These are phyloP conservation scores for Aspergillus neoniger DNA, from an alignment of 2,329 filamentous ascomycete species.

Conservation along the genomic window DNA sequence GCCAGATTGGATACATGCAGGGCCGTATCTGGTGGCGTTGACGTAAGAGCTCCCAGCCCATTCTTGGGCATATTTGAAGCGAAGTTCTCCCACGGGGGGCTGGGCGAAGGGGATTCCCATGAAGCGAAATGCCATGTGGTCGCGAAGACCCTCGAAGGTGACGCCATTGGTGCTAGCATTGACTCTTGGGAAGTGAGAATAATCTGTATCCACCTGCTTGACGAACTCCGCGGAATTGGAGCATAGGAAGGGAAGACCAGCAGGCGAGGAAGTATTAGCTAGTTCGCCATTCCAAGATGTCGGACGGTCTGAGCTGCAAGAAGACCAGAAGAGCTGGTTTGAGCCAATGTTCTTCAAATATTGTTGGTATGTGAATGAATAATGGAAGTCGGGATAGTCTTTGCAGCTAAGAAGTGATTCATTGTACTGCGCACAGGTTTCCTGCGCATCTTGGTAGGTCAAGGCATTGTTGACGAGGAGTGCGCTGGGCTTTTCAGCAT, in stretches of 20 bases:
- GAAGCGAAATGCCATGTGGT: background rate
- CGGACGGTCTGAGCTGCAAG: background rate
- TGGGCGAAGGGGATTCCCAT: conserved; percentile 10
- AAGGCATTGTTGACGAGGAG: background rate
- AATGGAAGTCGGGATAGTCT: background rate
- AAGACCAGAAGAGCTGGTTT: background rate
- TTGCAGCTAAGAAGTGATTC: background rate
- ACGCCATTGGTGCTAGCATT: background rate
- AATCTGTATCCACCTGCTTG: background rate
- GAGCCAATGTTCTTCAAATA: background rate
- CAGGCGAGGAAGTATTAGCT: background rate
- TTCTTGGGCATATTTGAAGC: conserved; percentile 8
- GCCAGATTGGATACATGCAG: background rate
- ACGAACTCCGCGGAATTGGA: background rate
- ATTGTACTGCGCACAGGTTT: background rate
- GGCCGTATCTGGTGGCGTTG: conserved; percentile 1
- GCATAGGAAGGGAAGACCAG: background rate
- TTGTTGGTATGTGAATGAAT: background rate
- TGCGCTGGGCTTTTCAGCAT: background rate
- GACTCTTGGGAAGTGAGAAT: background rate
- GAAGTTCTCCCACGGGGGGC: conserved; percentile 10
- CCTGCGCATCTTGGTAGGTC: background rate
- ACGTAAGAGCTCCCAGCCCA: background rate
- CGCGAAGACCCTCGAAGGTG: background rate
- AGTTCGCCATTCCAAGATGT: background rate